These are phyloP conservation scores for Hysterangium stoloniferum DNA, from an alignment of 768 basidiomycete genomes.

Conservation along the genomic window DNA sequence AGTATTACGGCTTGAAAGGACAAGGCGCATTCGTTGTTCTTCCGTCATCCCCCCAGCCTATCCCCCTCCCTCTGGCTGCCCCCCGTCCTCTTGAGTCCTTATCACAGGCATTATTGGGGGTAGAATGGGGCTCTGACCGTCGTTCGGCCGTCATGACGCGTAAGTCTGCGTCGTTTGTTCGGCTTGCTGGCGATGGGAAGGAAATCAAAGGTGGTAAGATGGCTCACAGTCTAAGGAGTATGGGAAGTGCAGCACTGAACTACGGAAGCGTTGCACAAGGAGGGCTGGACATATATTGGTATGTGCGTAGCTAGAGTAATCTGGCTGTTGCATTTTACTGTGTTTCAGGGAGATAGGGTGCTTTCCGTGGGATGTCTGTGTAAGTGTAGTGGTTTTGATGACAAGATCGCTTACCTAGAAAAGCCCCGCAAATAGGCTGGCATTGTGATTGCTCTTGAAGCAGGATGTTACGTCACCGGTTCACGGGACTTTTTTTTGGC, in stretches of 20 bases:
- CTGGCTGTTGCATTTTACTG: slow-evolving; percentile 1
- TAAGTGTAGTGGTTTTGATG: slow-evolving; percentile 22
- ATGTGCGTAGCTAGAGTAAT: slow-evolving; percentile 19
- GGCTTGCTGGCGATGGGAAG: slow-evolving; percentile 62
- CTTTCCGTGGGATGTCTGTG: slow-evolving; percentile 84
- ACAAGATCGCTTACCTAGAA: background rate
- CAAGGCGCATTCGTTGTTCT: slow-evolving; percentile 70
- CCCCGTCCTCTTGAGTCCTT: slow-evolving; percentile 56
- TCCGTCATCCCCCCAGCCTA: slow-evolving; percentile 25
- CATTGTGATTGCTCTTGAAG: slow-evolving; percentile 84
- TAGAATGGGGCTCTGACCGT: slow-evolving; percentile 89
- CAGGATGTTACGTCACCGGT: slow-evolving; percentile 75
- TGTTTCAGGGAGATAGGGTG: slow-evolving; percentile 70
- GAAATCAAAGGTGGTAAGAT: slow-evolving; percentile 69
- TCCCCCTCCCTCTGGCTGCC: slow-evolving; percentile 50
- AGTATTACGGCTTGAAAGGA: slow-evolving; percentile 76
- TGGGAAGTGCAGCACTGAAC: slow-evolving; percentile 82
- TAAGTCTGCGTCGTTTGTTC: slow-evolving; percentile 62
- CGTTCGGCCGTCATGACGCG: slow-evolving; percentile 39
- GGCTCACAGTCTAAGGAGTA: slow-evolving; percentile 74
- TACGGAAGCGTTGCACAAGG: slow-evolving; percentile 84
- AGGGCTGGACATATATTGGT: slow-evolving; percentile 84
- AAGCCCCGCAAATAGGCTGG: slow-evolving; percentile 51
- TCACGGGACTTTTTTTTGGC: slow-evolving; percentile 34
- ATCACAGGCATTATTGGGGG: slow-evolving; percentile 62